These are phyloP conservation scores for Botrytis hyacinthi DNA, from an alignment of 2,329 filamentous ascomycete genomes.

Conservation along the genomic window DNA sequence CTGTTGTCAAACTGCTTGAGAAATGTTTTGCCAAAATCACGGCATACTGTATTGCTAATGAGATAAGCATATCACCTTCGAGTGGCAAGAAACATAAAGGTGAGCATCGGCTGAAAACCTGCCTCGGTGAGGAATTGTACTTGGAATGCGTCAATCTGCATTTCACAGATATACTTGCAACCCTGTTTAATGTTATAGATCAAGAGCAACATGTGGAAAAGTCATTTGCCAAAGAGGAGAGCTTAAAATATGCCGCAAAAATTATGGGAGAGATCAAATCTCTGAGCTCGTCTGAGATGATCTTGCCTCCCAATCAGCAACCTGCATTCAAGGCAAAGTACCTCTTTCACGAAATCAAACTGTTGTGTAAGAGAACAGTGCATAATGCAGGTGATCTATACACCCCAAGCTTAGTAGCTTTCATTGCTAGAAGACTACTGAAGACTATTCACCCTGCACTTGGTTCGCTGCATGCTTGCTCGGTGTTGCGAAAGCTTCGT, in stretches of 20 bases:
- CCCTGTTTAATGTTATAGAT: constrained; percentile 74
- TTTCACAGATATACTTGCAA: constrained; percentile 74
- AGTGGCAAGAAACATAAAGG: constrained; percentile 46
- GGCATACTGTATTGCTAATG: constrained; percentile 80
- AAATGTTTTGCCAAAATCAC: constrained; percentile 73
- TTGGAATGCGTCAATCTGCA: constrained; percentile 61
- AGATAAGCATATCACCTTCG: constrained; percentile 52
- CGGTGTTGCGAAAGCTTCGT: constrained; percentile 80
- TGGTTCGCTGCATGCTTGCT: constrained; percentile 82
- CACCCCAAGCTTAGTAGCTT: constrained; percentile 71
- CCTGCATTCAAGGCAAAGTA: constrained; percentile 80
- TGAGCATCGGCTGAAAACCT: constrained; percentile 65
- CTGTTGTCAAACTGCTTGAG: constrained; percentile 58
- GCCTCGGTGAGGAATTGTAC: constrained; percentile 67
- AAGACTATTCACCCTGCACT: constrained; percentile 79
- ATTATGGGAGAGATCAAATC: constrained; percentile 67
- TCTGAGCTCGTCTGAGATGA: constrained; percentile 62
- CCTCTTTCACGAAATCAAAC: constrained; percentile 70
- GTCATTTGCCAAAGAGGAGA: constrained; percentile 62
- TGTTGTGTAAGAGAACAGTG: constrained; percentile 71
- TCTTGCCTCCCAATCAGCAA: constrained; percentile 76
- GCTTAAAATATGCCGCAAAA: constrained; percentile 58
- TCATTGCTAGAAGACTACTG: constrained; percentile 73
- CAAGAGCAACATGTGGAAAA: constrained; percentile 56
- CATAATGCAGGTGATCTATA: constrained; percentile 66